These are phyloP conservation scores for Orobanche coerulescens DNA, from an alignment of 257 asterid species.

Conservation along the genomic window DNA sequence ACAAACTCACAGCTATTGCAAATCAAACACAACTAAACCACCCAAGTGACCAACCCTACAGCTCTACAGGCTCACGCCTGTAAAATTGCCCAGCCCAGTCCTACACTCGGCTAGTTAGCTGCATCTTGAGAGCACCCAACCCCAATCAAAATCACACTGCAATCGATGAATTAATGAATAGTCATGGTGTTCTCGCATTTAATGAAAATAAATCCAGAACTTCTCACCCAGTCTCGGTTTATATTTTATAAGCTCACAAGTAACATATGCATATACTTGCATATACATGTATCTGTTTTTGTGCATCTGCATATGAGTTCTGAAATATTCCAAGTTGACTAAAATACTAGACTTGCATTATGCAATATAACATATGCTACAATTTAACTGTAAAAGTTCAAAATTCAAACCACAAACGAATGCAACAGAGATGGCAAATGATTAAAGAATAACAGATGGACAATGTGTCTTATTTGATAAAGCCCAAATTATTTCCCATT, in stretches of 20 bases:
- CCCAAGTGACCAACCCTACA: too few relatives aligned
- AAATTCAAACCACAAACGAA: not conserved
- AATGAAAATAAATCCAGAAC: not conserved
- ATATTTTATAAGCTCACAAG: not conserved
- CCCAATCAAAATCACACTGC: not conserved
- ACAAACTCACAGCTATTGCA: not conserved
- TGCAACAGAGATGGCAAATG: constrained; percentile 3
- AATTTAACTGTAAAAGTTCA: too few relatives aligned
- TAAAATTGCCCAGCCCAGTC: too few relatives aligned
- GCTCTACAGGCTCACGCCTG: too few relatives aligned
- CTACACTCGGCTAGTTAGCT: too few relatives aligned
- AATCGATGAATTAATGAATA: not conserved
- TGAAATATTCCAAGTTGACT: too few relatives aligned
- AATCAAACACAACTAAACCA: not conserved
- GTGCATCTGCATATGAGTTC: too few relatives aligned
- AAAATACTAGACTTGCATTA: too few relatives aligned
- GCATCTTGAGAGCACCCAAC: not conserved
- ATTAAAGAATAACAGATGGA: not conserved
- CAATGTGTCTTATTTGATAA: not conserved
- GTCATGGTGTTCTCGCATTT: not conserved
- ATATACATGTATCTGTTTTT: too few relatives aligned
- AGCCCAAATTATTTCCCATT: not conserved
- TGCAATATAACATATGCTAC: too few relatives aligned
- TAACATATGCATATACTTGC: not conserved
- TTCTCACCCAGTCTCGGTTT: not conserved